Conservation (phyloP, 441 rosid genomes). For the Adansonia madagascariensis region DNA sequence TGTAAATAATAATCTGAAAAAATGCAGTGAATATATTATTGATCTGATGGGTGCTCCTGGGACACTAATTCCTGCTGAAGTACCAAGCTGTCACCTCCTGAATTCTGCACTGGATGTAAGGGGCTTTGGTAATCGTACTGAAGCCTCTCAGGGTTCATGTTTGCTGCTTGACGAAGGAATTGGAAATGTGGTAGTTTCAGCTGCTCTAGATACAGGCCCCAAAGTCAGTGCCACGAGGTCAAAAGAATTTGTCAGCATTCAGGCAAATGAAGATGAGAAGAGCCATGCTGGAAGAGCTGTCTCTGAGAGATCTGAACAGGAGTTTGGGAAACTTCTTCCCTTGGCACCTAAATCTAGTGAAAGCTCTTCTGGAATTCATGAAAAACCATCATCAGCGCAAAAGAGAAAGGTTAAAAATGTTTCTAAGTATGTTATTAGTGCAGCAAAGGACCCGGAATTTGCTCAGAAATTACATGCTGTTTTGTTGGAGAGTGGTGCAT, state of each 20-base stretch:
- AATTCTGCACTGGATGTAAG: slow-evolving; percentile 53
- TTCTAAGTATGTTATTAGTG: slow-evolving; percentile 83
- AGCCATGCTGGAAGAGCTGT: slow-evolving; percentile 52
- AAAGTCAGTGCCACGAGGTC: slow-evolving; percentile 35
- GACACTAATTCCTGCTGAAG: slow-evolving; percentile 88
- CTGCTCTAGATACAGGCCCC: slow-evolving; percentile 33
- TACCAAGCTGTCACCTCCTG: slow-evolving; percentile 69
- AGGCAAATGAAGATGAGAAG: slow-evolving; percentile 43
- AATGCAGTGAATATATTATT: slow-evolving; percentile 90
- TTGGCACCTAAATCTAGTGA: slow-evolving; percentile 48
- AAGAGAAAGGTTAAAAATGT: slow-evolving; percentile 83
- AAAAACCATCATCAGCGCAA: slow-evolving; percentile 64
- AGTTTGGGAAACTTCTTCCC: slow-evolving; percentile 67
- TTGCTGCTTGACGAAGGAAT: slow-evolving; percentile 45
- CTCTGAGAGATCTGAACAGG: slow-evolving; percentile 66
- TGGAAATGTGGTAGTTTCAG: slow-evolving; percentile 39
- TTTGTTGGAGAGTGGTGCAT: slow-evolving; percentile 88
- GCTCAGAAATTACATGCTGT: slow-evolving; percentile 93
- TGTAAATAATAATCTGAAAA: slow-evolving; percentile 34
- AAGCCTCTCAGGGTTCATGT: slow-evolving; percentile 40
- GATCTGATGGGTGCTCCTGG: slow-evolving; percentile 99
- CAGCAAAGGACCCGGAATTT: slow-evolving; percentile 90
- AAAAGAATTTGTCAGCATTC: slow-evolving; percentile 44
- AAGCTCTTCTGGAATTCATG: slow-evolving; percentile 45
- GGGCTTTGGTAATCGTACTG: slow-evolving; percentile 51